These are phyloP conservation scores for Mortierella hygrophila DNA, from an alignment of 192 early-diverging fungal genomes.

Conservation along the genomic window DNA sequence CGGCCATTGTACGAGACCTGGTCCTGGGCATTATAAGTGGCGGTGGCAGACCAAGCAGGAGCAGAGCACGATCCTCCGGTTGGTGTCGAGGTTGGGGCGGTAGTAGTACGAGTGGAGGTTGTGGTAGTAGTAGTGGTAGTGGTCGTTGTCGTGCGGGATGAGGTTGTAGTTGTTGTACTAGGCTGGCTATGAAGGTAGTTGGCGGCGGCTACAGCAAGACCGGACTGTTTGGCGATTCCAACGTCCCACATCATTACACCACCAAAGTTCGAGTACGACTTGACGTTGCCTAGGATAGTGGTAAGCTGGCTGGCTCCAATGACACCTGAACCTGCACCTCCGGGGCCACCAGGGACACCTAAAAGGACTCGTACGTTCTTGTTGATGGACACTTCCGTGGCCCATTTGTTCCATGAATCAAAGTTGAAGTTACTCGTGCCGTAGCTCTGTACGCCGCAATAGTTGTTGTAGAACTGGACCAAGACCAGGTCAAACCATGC, in stretches of 20 bases:
- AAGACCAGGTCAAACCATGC: slow-evolving; percentile 73
- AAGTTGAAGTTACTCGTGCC: slow-evolving; percentile 62
- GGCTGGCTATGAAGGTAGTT: slow-evolving; percentile 6
- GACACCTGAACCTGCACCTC: slow-evolving; percentile 60
- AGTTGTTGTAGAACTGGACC: slow-evolving; percentile 77
- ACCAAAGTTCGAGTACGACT: slow-evolving; percentile 58
- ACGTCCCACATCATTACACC: slow-evolving; percentile 74
- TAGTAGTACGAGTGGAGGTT: background rate
- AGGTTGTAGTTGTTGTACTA: slow-evolving; percentile 1
- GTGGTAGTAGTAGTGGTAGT: background rate
- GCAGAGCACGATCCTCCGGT: slow-evolving; percentile 36
- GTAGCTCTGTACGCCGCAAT: slow-evolving; percentile 61
- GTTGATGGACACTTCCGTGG: slow-evolving; percentile 63
- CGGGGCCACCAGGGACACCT: slow-evolving; percentile 67
- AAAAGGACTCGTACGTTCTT: slow-evolving; percentile 67
- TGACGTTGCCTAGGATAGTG: slow-evolving; percentile 26
- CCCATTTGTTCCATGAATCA: slow-evolving; percentile 69
- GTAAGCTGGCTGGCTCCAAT: slow-evolving; percentile 25
- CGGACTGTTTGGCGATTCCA: slow-evolving; percentile 11
- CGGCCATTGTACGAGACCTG: slow-evolving; percentile 57
- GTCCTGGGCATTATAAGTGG: slow-evolving; percentile 30
- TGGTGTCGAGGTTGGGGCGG: slow-evolving; percentile 3
- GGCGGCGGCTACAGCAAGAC: slow-evolving; percentile 18
- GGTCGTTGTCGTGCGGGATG: slow-evolving; percentile 21
- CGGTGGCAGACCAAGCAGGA: slow-evolving; percentile 30